Evolutionary conservation across 208 protist genomes (phyloP).

Genomic region (Giardia duodenalis): DNA sequence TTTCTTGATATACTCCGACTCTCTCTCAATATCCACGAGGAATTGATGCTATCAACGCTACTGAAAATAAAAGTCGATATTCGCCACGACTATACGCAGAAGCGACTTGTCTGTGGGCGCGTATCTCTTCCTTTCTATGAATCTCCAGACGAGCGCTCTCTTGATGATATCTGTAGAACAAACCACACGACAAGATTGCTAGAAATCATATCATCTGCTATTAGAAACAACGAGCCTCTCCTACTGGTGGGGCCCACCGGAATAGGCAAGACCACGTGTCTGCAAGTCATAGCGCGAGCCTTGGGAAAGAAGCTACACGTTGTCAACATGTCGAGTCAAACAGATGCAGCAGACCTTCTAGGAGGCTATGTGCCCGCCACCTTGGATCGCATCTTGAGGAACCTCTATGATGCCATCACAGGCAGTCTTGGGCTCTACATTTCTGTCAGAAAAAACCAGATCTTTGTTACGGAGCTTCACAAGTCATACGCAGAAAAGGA

Average conservation of each 20-base stretch:
- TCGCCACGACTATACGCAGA: not conserved
- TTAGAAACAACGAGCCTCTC: conserved; percentile 73
- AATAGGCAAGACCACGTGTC: conserved; percentile 67
- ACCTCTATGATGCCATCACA: not conserved
- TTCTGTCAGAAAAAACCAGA: conserved; percentile 21
- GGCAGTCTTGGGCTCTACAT: not conserved
- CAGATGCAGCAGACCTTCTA: conserved; percentile 88
- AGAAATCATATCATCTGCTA: conserved; percentile 69
- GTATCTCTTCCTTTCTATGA: not conserved
- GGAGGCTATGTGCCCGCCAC: conserved; percentile 96
- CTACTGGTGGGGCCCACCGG: conserved; percentile 91
- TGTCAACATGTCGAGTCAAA: conserved; percentile 95
- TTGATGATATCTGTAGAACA: no score
- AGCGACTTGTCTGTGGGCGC: not conserved
- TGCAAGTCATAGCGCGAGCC: conserved; percentile 60
- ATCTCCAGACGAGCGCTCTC: conserved; percentile 77
- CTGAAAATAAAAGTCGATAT: not conserved
- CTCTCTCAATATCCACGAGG: not conserved
- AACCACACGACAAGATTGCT: conserved; percentile 69
- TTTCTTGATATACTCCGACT: not conserved
- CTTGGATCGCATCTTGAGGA: conserved; percentile 21
- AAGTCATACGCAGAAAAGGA: conserved; percentile 24
- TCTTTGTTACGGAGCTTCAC: conserved; percentile 47
- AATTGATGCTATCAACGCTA: not conserved
- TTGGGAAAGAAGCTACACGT: conserved; percentile 59